Evolutionary conservation across 768 basidiomycete genomes (phyloP).

Genomic region (Tylopilus vinaceipallidus): DNA sequence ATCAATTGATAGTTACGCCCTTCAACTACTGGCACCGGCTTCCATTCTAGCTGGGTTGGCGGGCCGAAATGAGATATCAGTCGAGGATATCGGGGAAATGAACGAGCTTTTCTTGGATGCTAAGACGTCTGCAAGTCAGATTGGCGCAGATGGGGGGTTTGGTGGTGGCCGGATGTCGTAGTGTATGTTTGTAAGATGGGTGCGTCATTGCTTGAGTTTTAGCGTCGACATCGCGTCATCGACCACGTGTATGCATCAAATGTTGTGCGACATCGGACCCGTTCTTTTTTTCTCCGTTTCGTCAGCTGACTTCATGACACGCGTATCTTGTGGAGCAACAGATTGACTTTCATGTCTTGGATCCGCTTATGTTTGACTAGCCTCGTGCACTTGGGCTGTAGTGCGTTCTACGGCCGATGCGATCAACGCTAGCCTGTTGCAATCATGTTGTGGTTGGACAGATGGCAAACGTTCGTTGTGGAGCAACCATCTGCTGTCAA

Average conservation of each 20-base stretch:
- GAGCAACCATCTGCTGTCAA: background rate
- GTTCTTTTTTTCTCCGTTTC: background rate
- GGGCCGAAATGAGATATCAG: constrained; percentile 77
- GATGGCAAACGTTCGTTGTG: background rate
- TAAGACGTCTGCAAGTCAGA: constrained; percentile 67
- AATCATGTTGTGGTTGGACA: background rate
- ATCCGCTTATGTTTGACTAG: constrained; percentile 10
- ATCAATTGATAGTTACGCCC: constrained; percentile 61
- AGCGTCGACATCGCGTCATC: constrained; percentile 6
- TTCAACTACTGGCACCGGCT: constrained; percentile 89
- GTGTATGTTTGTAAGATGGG: constrained; percentile 9
- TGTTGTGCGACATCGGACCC: background rate
- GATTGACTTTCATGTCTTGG: constrained; percentile 11
- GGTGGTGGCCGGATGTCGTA: constrained; percentile 32
- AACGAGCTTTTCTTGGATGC: constrained; percentile 94
- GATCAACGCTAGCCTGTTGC: background rate
- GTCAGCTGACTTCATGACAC: constrained; percentile 1
- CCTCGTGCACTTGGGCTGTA: too few relatives aligned
- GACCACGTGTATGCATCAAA: constrained; percentile 7
- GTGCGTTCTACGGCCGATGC: constrained; percentile 1
- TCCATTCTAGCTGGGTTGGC: constrained; percentile 78
- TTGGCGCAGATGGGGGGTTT: constrained; percentile 40
- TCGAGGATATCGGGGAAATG: constrained; percentile 93
- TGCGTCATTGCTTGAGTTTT: constrained; percentile 3
- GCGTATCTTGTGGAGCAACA: background rate